Conservation (phyloP, 2,329 filamentous ascomycete species). For the Neurospora sp. region DNA sequence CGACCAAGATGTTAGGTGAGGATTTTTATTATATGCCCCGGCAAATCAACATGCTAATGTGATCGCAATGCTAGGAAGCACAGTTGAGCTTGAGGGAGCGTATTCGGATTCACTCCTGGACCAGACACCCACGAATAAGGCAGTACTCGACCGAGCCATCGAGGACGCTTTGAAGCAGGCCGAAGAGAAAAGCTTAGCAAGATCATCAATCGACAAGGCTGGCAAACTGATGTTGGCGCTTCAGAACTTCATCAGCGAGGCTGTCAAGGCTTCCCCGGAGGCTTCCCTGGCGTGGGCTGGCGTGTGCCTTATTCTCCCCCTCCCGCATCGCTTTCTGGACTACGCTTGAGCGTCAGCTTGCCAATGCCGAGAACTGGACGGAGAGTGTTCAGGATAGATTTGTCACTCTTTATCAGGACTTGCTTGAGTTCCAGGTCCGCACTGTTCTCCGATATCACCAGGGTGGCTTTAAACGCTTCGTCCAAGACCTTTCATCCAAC, state of each 20-base stretch:
- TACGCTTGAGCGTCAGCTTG: conserved; percentile 19
- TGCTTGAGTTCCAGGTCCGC: conserved; percentile 27
- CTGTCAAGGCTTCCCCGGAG: conserved; percentile 22
- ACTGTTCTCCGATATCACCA: conserved; percentile 20
- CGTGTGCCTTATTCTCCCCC: conserved; percentile 26
- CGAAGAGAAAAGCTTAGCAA: conserved; percentile 11
- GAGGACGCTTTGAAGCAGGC: conserved; percentile 10
- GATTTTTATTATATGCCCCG: neutral
- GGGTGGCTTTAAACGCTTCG: neutral
- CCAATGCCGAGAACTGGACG: neutral
- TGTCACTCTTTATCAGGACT: conserved; percentile 22
- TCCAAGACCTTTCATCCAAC: neutral
- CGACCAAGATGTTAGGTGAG: neutral
- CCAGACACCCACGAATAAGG: neutral
- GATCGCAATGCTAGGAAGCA: fast-evolving
- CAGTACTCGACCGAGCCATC: conserved; percentile 10
- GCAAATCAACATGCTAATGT: neutral
- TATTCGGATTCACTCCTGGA: neutral
- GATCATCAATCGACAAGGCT: conserved; percentile 16
- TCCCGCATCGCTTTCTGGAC: conserved; percentile 25
- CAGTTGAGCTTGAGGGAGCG: neutral
- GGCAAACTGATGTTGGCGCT: conserved; percentile 13
- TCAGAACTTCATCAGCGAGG: conserved; percentile 19
- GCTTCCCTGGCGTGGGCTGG: conserved; percentile 26
- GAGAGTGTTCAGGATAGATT: conserved; percentile 1